phyloP scores from a whole-genome alignment of 108 stramenopile genomes.

The Nitzschia sp. region DNA sequence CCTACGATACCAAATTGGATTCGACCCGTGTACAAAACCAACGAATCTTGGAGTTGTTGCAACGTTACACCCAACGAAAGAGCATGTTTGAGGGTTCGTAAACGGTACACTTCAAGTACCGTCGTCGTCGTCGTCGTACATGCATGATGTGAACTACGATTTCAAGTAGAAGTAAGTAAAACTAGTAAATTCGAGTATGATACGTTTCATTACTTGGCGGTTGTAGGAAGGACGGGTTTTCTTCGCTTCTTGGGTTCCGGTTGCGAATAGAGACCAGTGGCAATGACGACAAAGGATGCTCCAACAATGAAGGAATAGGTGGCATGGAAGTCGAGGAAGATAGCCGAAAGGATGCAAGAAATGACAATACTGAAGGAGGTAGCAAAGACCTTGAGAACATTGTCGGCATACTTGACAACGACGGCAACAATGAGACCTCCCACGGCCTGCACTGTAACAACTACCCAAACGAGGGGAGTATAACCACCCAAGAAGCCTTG shows the following conservation, averaged over 20 bases:
- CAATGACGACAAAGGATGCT: constrained; percentile 66
- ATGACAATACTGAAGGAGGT: constrained; percentile 91
- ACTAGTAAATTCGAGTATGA: neutral
- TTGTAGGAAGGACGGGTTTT: constrained; percentile 39
- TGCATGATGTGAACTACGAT: no score
- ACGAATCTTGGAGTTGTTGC: constrained; percentile 58
- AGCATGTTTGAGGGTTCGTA: constrained; percentile 13
- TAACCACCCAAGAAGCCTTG: constrained; percentile 94
- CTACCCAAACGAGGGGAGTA: constrained; percentile 74
- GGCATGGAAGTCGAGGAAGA: constrained; percentile 90
- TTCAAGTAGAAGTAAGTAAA: no score
- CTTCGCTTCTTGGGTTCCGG: constrained; percentile 49
- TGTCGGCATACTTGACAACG: constrained; percentile 97
- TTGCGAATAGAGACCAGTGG: constrained; percentile 72
- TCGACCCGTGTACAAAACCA: constrained; percentile 66
- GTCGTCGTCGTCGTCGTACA: no score
- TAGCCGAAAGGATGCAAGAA: constrained; percentile 82
- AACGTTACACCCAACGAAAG: constrained; percentile 53
- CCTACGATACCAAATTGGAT: constrained; percentile 79
- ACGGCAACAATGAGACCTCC: constrained; percentile 97
- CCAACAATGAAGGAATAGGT: constrained; percentile 64
- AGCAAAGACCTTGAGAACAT: constrained; percentile 95
- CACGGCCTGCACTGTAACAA: constrained; percentile 90
- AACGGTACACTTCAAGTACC: neutral
- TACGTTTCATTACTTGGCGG: constrained; percentile 18